Evolutionary conservation across 2,329 filamentous ascomycete genomes (phyloP), one percentile per base, ranked within the genome.

Genomic region (Emericellopsis cladophorae): DNA sequence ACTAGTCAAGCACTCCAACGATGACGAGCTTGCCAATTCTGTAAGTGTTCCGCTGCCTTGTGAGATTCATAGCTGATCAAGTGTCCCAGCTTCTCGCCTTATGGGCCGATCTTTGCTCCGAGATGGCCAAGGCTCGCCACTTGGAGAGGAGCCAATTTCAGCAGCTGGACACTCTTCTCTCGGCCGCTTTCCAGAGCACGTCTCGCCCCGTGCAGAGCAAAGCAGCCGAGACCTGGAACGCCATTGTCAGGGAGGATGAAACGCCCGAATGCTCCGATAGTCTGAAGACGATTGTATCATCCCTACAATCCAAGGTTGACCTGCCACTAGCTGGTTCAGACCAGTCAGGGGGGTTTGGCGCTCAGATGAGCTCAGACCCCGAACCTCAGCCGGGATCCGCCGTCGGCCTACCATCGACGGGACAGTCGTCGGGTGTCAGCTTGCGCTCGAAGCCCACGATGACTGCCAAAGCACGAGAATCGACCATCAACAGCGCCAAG

Each of bases 141-240:
- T 52, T 65, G 1, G 58, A 61, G 6, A 59, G 61, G 12, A 54
- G 64, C 15, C 64, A 76, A 5, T 64, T 80, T 10, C 62, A 61
- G 8, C 55, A 64, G 1, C 57, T 87, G 3, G 74, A 81, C 48
- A 55, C 60, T 3, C 53, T 81, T 5, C 53, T 81, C 14, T 70
- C 66, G 34, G 67, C 71, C 10, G 73, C 68, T 1, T 81, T 72
- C 58, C 70, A 57, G 47, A 80, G 64, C 62, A 80, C 64, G 56
- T 82, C 70, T 52, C 61, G 53, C 42, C 62, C 56, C 44, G 72
- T 65, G 49, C 84, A 63, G 46, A 77, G 59, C 56, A 66, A 53
- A 52, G 61, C 68, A 15, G 59, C 65, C 31, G 60, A 62, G 21
- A 50, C 67, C 45, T 95, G 87, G 87, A 89, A 88, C 48, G 55